Base-by-base conservation (phyloP, 2,329 filamentous ascomycete species). In the Colletotrichum lentis region DNA sequence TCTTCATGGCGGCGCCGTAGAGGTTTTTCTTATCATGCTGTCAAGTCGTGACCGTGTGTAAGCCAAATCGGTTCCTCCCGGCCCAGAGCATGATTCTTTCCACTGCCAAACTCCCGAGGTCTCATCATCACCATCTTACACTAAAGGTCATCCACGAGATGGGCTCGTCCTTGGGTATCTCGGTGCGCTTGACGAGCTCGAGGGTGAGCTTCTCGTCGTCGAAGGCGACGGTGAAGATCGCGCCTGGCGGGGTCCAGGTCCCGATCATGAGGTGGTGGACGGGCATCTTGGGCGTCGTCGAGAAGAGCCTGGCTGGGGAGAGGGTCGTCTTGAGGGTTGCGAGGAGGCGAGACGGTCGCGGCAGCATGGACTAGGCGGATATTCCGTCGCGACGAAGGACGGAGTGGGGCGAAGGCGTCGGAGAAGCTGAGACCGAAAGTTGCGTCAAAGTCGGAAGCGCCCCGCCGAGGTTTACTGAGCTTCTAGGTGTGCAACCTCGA, bases 121-220 rank as follows among this genome's bases (percentile, higher is more conserved):
- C 39, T 27, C 18, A 49, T 31, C 37, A 43, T 37, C 49, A 43
- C 22, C 49, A 37, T 75, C 90, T 80, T 82, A 93, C 92, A 77
- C 93, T 91, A 75, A 96, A 95, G 18, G 92, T 90, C 91, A 97
- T 95, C 93, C 93, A 97, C 68, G 93, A 96, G 72, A 97, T 96
- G 8, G 93, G 92, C 80, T 97, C 92, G 71, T 95, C 91, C 60
- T 91, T 80, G 5, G 92, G 90, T 64, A 96, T 96, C 67, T 89
- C 88, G 1, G 92, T 96, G 73, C 90, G 89, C 82, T 95, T 94
- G 75, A 96, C 81, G 74, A 96, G 80, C 72, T 90, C 86, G 69
- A 96, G 80, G 7, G 89, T 90, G 71, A 94, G 82, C 46, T 87
- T 88, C 79, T 94, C 91, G 73, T 95, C 92, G 80, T 97, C 92